Evolutionary conservation across 768 basidiomycete species (phyloP).

Genomic region (Mrakia gelida): DNA sequence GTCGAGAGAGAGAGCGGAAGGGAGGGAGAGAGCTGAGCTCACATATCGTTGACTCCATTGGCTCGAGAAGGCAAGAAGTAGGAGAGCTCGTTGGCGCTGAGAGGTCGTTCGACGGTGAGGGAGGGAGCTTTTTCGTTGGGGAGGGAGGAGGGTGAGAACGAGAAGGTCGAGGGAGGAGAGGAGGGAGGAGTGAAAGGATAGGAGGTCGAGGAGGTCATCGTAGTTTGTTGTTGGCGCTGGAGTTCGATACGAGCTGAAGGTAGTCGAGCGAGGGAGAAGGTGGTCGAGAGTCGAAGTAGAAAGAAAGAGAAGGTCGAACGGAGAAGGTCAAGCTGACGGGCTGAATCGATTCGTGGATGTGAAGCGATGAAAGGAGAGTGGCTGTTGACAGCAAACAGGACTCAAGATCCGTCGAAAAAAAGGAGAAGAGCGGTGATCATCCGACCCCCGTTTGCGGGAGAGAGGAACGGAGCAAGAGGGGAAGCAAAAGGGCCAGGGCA

Average conservation of each 20-base stretch:
- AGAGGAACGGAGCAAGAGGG: neutral
- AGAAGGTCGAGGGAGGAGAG: neutral
- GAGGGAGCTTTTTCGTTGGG: too few species aligned
- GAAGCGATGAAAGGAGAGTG: too few species aligned
- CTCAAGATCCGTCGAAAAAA: too few species aligned
- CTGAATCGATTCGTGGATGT: too few species aligned
- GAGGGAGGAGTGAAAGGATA: neutral
- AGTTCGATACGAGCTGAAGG: too few species aligned
- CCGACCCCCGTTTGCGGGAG: too few species aligned
- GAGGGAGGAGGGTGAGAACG: neutral
- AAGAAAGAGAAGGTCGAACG: neutral
- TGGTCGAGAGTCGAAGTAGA: neutral
- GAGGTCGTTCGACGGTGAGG: neutral
- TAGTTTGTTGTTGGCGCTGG: too few species aligned
- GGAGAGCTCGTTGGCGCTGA: constrained; percentile 60
- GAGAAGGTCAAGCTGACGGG: too few species aligned
- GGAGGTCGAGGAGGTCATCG: neutral
- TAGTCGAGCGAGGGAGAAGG: neutral
- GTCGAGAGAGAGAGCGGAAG: too few species aligned
- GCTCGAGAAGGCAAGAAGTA: constrained; percentile 75
- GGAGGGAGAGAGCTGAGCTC: constrained; percentile 53
- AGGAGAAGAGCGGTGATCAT: too few species aligned
- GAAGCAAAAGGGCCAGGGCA: too few species aligned
- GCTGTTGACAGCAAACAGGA: too few species aligned
- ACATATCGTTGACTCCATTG: constrained; percentile 40